Evolutionary conservation across 129 eudicot species (phyloP).

Genomic region (Pittosporum tobira): DNA sequence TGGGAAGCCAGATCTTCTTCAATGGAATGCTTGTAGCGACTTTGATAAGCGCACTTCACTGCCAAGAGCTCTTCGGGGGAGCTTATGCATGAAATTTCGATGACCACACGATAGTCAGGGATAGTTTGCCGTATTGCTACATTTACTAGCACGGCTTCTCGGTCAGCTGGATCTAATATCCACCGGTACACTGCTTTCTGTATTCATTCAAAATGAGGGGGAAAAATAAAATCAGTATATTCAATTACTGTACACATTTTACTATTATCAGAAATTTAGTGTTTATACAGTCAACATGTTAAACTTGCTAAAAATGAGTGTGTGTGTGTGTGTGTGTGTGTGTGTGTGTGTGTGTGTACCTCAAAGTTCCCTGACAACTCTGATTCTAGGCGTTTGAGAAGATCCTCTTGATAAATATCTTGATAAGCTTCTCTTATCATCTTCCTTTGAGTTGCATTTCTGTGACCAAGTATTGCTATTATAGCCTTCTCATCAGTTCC

Average conservation of each 20-base stretch:
- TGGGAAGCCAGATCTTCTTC: slow-evolving; percentile 67
- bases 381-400: slow-evolving; percentile 54
- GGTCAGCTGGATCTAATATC: slow-evolving; percentile 57
- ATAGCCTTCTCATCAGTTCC: slow-evolving; percentile 72
- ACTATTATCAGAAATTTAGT: too few relatives aligned
- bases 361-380: slow-evolving; percentile 68
- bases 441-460: slow-evolving; percentile 59
- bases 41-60: slow-evolving; percentile 53
- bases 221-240: too few relatives aligned
- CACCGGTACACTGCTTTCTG: slow-evolving; percentile 62
- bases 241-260: too few relatives aligned
- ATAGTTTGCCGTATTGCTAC: slow-evolving; percentile 34
- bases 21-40: slow-evolving; percentile 48
- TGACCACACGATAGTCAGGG: slow-evolving; percentile 39
- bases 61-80: slow-evolving; percentile 49
- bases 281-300: too few relatives aligned
- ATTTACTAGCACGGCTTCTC: slow-evolving; percentile 57
- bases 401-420: slow-evolving; percentile 58
- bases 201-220: too few relatives aligned
- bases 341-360: too few relatives aligned
- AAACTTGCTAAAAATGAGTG: too few relatives aligned
- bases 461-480: slow-evolving; percentile 50
- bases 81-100: slow-evolving; percentile 46
- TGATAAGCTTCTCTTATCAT: slow-evolving; percentile 60
- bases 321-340: too few relatives aligned